phyloP scores from a whole-genome alignment of 495 filamentous ascomycete genomes.

The Podospora pseudoanserina region DNA sequence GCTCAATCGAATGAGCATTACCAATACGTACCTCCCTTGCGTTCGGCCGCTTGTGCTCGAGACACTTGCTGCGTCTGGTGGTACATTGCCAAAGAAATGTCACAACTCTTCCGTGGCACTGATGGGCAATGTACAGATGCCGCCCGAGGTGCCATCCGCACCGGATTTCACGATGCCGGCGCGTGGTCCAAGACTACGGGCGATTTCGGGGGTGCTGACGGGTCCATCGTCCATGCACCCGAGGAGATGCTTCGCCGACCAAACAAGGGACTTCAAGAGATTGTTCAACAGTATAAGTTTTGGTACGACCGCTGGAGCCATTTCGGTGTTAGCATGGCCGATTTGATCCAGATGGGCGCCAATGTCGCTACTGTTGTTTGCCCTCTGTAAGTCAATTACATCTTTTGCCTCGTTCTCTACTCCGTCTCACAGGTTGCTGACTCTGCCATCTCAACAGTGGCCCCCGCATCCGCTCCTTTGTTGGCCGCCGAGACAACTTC shows the following conservation, averaged over 20 bases:
- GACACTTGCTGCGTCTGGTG: slow-evolving; percentile 45
- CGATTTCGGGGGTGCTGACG: slow-evolving; percentile 37
- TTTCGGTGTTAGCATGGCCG: slow-evolving; percentile 38
- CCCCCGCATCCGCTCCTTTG: slow-evolving; percentile 35
- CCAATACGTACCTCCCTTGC: slow-evolving; percentile 24
- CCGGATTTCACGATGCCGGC: slow-evolving; percentile 41
- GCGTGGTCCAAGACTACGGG: slow-evolving; percentile 33
- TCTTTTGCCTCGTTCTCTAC: background rate
- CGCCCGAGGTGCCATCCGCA: slow-evolving; percentile 40
- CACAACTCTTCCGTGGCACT: slow-evolving; percentile 22
- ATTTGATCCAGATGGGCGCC: slow-evolving; percentile 41
- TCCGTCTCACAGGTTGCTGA: background rate
- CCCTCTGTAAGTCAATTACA: slow-evolving; percentile 25
- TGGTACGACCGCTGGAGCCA: slow-evolving; percentile 32
- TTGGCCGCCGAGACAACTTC: slow-evolving; percentile 31
- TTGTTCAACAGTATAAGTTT: slow-evolving; percentile 27
- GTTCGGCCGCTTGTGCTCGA: slow-evolving; percentile 25
- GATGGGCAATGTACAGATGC: slow-evolving; percentile 27
- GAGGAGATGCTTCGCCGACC: slow-evolving; percentile 29
- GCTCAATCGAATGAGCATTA: slow-evolving; percentile 27
- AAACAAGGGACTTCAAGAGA: slow-evolving; percentile 35
- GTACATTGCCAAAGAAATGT: slow-evolving; percentile 39
- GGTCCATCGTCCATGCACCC: slow-evolving; percentile 35
- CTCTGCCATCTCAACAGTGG: slow-evolving; percentile 16
- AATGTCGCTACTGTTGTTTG: slow-evolving; percentile 37